Evolutionary conservation across 768 basidiomycete genomes (phyloP).

Genomic region (Boletus sp.): DNA sequence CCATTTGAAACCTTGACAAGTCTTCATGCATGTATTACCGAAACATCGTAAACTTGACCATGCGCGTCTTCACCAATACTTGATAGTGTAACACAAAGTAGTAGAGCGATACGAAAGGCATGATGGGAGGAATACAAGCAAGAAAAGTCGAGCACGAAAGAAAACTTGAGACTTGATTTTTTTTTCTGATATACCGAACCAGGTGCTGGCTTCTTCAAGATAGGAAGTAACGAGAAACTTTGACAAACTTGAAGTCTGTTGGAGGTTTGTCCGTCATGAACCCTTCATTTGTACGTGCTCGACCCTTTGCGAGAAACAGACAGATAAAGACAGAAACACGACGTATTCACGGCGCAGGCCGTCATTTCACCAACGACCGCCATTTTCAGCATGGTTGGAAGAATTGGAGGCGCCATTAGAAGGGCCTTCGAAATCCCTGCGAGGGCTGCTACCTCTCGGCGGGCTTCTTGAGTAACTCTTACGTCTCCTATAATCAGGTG

Average conservation of each 20-base stretch:
- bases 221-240: slow-evolving; percentile 49
- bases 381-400: slow-evolving; percentile 39
- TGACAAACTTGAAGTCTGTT: slow-evolving; percentile 43
- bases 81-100: slow-evolving; percentile 45
- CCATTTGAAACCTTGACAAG: slow-evolving; percentile 21
- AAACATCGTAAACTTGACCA: slow-evolving; percentile 37
- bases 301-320: slow-evolving; percentile 38
- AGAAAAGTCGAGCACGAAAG: slow-evolving; percentile 53
- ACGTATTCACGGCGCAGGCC: slow-evolving; percentile 16
- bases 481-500: slow-evolving; percentile 72
- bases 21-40: slow-evolving; percentile 37
- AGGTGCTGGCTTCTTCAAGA: slow-evolving; percentile 43
- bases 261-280: slow-evolving; percentile 39
- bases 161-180: slow-evolving; percentile 68
- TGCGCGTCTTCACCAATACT: slow-evolving; percentile 35
- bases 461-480: slow-evolving; percentile 80
- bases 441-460: slow-evolving; percentile 64
- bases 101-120: slow-evolving; percentile 45
- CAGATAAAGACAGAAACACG: slow-evolving; percentile 27
- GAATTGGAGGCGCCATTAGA: slow-evolving; percentile 35
- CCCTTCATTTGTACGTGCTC: slow-evolving; percentile 42
- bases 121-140: slow-evolving; percentile 37
- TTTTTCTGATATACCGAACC: slow-evolving; percentile 56
- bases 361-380: slow-evolving; percentile 59
- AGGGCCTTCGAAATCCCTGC: slow-evolving; percentile 47